Percentiles rank a stretch among this genome's conserved stretches.
These are phyloP conservation scores for Lachancea meyersii DNA, from an alignment of 805 yeast species.

Conservation along the genomic window DNA sequence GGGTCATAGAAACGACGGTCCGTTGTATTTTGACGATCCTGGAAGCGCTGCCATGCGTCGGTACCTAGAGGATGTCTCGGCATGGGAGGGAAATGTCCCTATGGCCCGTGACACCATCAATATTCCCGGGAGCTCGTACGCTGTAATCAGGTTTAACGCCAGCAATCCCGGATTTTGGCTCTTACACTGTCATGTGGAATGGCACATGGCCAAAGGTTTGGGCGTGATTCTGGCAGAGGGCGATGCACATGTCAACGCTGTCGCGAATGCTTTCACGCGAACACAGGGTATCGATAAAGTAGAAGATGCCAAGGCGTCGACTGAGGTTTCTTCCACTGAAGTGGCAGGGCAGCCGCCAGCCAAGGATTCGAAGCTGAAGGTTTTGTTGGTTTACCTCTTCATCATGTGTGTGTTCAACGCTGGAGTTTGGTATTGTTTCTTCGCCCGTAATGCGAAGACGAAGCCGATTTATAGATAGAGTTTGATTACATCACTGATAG, in stretches of 20 bases:
- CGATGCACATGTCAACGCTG: background rate
- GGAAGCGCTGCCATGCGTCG: slow-evolving; percentile 40
- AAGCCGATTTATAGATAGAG: background rate
- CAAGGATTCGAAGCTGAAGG: slow-evolving; percentile 10
- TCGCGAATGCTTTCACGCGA: slow-evolving; percentile 1
- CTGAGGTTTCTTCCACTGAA: background rate
- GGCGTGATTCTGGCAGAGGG: slow-evolving; percentile 44
- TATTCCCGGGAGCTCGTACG: slow-evolving; percentile 53
- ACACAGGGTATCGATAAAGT: background rate
- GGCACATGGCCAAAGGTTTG: slow-evolving; percentile 63
- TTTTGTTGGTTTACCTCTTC: slow-evolving; percentile 16
- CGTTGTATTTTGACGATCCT: slow-evolving; percentile 30
- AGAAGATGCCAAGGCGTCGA: background rate
- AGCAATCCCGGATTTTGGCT: slow-evolving; percentile 76
- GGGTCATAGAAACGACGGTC: slow-evolving; percentile 40
- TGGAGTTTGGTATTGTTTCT: slow-evolving; percentile 8
- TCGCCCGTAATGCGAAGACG: background rate
- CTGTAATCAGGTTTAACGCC: slow-evolving; percentile 53
- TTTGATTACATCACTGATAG: too few species aligned
- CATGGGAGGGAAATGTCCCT: slow-evolving; percentile 36
- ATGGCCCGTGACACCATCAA: slow-evolving; percentile 55
- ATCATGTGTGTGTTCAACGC: slow-evolving; percentile 17
- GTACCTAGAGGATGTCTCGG: slow-evolving; percentile 17
- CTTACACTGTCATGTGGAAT: slow-evolving; percentile 72
- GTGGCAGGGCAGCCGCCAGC: background rate